Conservation (phyloP, 2,329 filamentous ascomycete genomes). For the Aspergillus sp. region DNA sequence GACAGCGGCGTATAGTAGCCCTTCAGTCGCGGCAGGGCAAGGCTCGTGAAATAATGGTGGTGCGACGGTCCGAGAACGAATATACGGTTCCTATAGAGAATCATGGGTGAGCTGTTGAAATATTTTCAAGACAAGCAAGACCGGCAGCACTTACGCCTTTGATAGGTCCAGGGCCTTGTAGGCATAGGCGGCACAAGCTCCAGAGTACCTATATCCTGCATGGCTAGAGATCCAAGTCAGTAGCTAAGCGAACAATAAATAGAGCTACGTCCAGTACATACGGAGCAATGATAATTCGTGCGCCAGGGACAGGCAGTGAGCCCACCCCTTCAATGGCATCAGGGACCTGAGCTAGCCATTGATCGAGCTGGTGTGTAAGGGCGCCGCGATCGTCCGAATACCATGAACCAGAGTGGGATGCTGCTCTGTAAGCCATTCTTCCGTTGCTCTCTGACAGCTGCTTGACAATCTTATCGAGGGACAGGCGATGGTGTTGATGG, state of each 20-base stretch:
- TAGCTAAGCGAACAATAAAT: conserved; percentile 3
- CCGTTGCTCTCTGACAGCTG: neutral
- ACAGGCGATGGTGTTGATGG: neutral
- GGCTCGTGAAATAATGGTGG: conserved; percentile 76
- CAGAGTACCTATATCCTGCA: conserved; percentile 91
- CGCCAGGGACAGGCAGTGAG: conserved; percentile 70
- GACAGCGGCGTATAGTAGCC: conserved; percentile 52
- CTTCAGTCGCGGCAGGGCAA: conserved; percentile 74
- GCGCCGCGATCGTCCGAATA: conserved; percentile 67
- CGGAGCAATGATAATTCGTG: conserved; percentile 90
- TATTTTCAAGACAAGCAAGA: conserved; percentile 15
- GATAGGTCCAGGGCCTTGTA: conserved; percentile 87
- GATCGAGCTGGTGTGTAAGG: conserved; percentile 73
- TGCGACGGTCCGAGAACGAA: conserved; percentile 95
- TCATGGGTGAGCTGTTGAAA: conserved; percentile 9
- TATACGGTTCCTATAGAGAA: conserved; percentile 69
- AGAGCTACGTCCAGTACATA: conserved; percentile 54
- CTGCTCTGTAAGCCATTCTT: conserved; percentile 54
- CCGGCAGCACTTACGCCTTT: conserved; percentile 59
- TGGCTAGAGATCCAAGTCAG: conserved; percentile 63
- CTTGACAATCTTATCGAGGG: neutral
- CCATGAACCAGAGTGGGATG: conserved; percentile 86
- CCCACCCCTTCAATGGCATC: conserved; percentile 65
- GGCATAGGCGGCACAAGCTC: conserved; percentile 89
- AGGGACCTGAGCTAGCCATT: conserved; percentile 75